phyloP scores from a whole-genome alignment of 2,329 filamentous ascomycete species.

The Beauveria asiatica region DNA sequence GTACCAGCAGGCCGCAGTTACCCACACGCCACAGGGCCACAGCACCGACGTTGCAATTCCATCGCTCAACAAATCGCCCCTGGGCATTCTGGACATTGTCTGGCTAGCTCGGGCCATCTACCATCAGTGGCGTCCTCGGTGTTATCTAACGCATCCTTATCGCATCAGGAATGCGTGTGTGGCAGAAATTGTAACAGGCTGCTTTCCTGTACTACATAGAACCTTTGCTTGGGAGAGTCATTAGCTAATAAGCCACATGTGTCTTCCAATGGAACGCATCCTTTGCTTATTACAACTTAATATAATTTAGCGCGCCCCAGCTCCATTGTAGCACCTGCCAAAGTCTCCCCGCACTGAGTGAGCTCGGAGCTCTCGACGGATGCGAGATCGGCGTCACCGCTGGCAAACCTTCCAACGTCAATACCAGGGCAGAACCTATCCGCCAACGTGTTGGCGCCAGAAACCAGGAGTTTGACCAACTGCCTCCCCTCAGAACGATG shows the following conservation, averaged over 20 bases:
- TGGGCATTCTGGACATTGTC: background rate
- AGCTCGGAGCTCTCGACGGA: conserved; percentile 8
- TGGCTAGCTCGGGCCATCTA: background rate
- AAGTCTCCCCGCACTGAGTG: conserved; percentile 1
- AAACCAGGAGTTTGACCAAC: background rate
- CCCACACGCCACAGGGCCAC: background rate
- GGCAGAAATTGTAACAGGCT: too few species aligned
- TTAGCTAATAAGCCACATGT: too few species aligned
- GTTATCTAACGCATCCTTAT: background rate
- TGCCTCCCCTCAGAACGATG: background rate
- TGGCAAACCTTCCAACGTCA: background rate
- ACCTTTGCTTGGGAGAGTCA: too few species aligned
- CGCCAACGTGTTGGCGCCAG: background rate
- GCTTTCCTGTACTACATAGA: too few species aligned
- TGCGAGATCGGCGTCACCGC: background rate
- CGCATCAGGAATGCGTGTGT: background rate
- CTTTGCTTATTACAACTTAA: too few species aligned
- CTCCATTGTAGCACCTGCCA: too few species aligned
- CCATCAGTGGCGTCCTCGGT: too few species aligned
- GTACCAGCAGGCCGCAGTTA: background rate
- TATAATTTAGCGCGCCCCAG: too few species aligned
- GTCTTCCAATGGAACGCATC: too few species aligned
- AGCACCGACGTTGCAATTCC: background rate
- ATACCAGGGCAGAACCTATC: background rate
- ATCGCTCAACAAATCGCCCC: conserved; percentile 6